These are phyloP conservation scores for Macroventuria anomochaeta DNA, from an alignment of 2,329 filamentous ascomycete species.

Conservation along the genomic window DNA sequence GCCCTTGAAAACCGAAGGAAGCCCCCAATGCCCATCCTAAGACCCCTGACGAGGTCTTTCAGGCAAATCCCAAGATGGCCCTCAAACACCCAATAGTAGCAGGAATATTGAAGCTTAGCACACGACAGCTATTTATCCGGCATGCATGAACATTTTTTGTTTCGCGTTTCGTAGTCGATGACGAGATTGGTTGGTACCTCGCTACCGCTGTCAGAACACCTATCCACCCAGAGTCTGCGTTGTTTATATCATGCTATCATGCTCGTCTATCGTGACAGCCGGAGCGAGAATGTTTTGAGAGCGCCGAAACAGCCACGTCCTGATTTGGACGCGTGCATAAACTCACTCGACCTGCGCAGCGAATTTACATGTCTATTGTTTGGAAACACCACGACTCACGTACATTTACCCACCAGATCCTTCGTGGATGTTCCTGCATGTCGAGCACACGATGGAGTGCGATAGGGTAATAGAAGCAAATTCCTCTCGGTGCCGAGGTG, in stretches of 20 bases:
- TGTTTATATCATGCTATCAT: not conserved
- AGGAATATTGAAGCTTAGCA: constrained; percentile 14
- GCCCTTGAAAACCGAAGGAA: not conserved
- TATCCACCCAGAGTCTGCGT: not conserved
- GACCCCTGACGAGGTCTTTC: not conserved
- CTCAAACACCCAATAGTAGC: constrained; percentile 15
- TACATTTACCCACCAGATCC: constrained; percentile 1
- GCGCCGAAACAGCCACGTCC: constrained; percentile 11
- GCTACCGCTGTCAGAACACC: constrained; percentile 3
- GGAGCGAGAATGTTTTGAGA: not conserved
- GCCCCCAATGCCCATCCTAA: not conserved
- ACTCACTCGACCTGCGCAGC: constrained; percentile 1
- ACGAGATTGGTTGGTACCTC: not conserved
- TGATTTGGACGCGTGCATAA: constrained; percentile 4
- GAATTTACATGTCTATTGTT: constrained; percentile 6
- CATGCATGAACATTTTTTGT: constrained; percentile 11
- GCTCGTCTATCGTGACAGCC: constrained; percentile 4
- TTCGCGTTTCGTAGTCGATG: constrained; percentile 1
- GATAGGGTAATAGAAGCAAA: constrained; percentile 3
- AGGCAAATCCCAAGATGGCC: not conserved
- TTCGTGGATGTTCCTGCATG: constrained; percentile 6
- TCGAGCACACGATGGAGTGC: not conserved
- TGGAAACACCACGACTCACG: constrained; percentile 5
- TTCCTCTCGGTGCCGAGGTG: constrained; percentile 3
- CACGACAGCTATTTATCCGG: constrained; percentile 4